Evolutionary conservation across 371 early-diverging fungal genomes (phyloP).

Genomic region (Mucor lusitanicus): DNA sequence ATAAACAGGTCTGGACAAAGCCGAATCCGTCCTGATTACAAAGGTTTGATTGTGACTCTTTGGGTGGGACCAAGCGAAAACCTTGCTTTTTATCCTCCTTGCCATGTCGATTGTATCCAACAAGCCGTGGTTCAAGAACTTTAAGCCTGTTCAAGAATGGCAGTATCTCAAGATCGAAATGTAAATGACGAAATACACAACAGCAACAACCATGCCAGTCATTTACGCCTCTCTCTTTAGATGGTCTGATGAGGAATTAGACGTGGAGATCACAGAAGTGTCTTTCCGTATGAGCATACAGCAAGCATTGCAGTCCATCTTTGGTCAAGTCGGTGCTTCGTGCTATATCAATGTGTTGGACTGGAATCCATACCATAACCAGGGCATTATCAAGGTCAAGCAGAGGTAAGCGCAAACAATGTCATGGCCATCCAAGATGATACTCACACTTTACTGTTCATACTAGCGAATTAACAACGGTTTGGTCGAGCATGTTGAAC

Average conservation of each 20-base stretch:
- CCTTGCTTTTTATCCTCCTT: not conserved
- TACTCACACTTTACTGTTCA: not conserved
- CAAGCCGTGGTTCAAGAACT: conserved; percentile 30
- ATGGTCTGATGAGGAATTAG: conserved; percentile 36
- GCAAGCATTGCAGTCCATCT: conserved; percentile 38
- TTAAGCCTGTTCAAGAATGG: conserved; percentile 30
- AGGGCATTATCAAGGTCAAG: conserved; percentile 41
- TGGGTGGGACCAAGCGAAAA: too few relatives aligned
- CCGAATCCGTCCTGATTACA: too few relatives aligned
- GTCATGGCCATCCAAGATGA: not conserved
- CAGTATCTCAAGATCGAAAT: conserved; percentile 45
- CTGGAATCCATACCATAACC: conserved; percentile 37
- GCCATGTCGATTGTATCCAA: not conserved
- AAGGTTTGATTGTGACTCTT: too few relatives aligned
- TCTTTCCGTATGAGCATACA: conserved; percentile 51
- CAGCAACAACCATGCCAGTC: not conserved
- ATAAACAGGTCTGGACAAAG: too few relatives aligned
- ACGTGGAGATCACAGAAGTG: conserved; percentile 34
- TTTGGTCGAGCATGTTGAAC: conserved; percentile 43
- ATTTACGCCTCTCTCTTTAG: conserved; percentile 9
- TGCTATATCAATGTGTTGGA: conserved; percentile 42
- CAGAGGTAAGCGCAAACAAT: conserved; percentile 30
- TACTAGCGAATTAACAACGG: conserved; percentile 38
- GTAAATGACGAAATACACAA: conserved; percentile 16
- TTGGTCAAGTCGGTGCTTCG: conserved; percentile 43